Percentiles rank a stretch among this genome's conserved stretches.
Evolutionary conservation across 192 early-diverging fungal genomes (phyloP).

Genomic region (Coemansia umbellata): DNA sequence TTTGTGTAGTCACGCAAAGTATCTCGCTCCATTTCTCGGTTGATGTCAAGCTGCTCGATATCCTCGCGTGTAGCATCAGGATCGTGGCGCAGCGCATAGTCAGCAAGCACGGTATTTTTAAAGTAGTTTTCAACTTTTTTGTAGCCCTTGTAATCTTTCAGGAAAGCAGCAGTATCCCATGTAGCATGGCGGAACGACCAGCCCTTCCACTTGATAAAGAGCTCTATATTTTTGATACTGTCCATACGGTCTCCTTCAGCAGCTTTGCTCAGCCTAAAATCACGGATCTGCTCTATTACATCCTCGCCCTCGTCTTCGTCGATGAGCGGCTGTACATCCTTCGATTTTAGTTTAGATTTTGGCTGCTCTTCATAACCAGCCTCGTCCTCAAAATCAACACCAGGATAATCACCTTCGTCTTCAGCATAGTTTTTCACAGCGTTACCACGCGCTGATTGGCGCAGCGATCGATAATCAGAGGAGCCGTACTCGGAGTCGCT

Average conservation of each 20-base stretch:
- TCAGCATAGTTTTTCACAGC: conserved; percentile 50
- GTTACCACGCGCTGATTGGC: conserved; percentile 40
- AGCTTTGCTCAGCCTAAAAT: conserved; percentile 32
- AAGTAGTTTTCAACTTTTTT: conserved; percentile 88
- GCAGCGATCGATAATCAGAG: conserved; percentile 37
- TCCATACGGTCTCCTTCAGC: conserved; percentile 21
- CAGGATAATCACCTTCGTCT: conserved; percentile 39
- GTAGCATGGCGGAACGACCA: conserved; percentile 87
- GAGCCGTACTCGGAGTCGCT: conserved; percentile 51
- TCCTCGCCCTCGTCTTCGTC: conserved; percentile 45
- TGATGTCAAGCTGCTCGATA: conserved; percentile 82
- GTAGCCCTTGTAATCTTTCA: conserved; percentile 76
- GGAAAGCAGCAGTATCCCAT: conserved; percentile 72
- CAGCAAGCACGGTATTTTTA: conserved; percentile 60
- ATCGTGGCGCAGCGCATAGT: conserved; percentile 55
- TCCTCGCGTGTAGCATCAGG: conserved; percentile 78
- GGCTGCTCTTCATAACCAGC: conserved; percentile 13
- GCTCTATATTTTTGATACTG: conserved; percentile 63
- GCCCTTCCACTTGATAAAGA: conserved; percentile 92
- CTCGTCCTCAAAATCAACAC: conserved; percentile 41
- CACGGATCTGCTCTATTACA: conserved; percentile 49
- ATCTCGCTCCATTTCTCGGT: conserved; percentile 74
- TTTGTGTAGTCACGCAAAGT: conserved; percentile 78
- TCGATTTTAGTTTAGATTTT: conserved; percentile 15
- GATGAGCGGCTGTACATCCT: conserved; percentile 30